Percentiles rank a stretch among this genome's conserved stretches.
Evolutionary conservation across 306 rosid species (phyloP).

Genomic region (Alnus glutinosa): DNA sequence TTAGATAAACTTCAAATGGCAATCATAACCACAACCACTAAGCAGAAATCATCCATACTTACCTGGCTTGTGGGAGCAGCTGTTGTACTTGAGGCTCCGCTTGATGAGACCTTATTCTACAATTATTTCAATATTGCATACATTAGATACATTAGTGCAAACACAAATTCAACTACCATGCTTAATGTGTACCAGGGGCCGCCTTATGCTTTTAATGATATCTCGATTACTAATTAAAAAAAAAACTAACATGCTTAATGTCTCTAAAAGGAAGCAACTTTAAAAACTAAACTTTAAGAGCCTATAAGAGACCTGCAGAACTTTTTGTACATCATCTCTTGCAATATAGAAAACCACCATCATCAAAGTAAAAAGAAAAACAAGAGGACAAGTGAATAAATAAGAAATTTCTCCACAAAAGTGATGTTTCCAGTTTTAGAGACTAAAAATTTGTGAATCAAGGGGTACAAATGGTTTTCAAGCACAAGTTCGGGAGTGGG

Average conservation of each 20-base stretch:
- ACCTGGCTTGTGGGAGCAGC: slow-evolving; percentile 43
- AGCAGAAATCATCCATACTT: slow-evolving; percentile 3
- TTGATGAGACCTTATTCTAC: slow-evolving; percentile 37
- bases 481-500: not conserved
- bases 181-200: no score
- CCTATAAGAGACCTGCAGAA: not conserved
- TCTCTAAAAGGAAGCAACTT: not conserved
- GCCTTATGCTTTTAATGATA: no score
- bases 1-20: slow-evolving; percentile 16
- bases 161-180: not conserved
- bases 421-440: not conserved
- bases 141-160: slow-evolving; percentile 19
- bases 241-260: not conserved
- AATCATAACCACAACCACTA: not conserved
- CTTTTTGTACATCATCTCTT: not conserved
- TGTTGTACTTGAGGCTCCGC: slow-evolving; percentile 37
- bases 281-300: not conserved
- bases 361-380: not conserved
- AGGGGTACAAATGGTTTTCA: not conserved
- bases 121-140: slow-evolving; percentile 9
- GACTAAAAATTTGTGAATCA: not conserved
- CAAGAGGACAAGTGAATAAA: not conserved
- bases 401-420: not conserved
- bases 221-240: no score
- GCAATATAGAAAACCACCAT: not conserved